Evolutionary conservation across 2,329 filamentous ascomycete species (phyloP).

Genomic region (Epicoccum sorghinum): DNA sequence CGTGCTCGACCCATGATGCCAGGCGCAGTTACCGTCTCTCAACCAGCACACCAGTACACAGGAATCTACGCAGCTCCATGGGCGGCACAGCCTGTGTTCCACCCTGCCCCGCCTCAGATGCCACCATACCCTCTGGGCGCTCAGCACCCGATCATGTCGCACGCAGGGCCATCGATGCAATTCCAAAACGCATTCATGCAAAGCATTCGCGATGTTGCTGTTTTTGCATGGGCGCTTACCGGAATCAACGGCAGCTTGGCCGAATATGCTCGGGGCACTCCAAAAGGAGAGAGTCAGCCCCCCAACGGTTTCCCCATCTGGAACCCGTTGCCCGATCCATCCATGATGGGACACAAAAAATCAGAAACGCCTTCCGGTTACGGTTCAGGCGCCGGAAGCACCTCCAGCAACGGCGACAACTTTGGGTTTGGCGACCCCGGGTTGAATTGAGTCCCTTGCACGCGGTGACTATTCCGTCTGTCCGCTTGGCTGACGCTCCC

Average conservation of each 20-base stretch:
- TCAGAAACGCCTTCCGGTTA: constrained; percentile 45
- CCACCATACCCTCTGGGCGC: constrained; percentile 45
- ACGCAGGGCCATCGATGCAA: constrained; percentile 55
- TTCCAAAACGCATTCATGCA: constrained; percentile 70
- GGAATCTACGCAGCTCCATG: constrained; percentile 82
- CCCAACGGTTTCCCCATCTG: constrained; percentile 66
- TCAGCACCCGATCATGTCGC: constrained; percentile 49
- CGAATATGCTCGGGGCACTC: constrained; percentile 66
- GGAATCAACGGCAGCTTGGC: constrained; percentile 80
- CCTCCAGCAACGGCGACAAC: constrained; percentile 40
- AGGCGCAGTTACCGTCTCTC: constrained; percentile 27
- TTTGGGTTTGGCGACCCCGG: constrained; percentile 47
- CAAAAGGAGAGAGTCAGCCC: constrained; percentile 68
- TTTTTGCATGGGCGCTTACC: constrained; percentile 84
- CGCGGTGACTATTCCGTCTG: not conserved
- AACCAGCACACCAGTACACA: constrained; percentile 34
- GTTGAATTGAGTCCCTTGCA: constrained; percentile 24
- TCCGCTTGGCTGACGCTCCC: not conserved
- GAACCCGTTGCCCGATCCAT: constrained; percentile 46
- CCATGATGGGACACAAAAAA: constrained; percentile 23
- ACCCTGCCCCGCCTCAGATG: constrained; percentile 48
- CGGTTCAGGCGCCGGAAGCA: constrained; percentile 39
- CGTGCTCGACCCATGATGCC: constrained; percentile 75
- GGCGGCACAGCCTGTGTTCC: constrained; percentile 69
- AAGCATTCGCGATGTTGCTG: constrained; percentile 80